Evolutionary conservation across 1,284 basidiomycete genomes (phyloP).

Genomic region (Apiotrichum domesticum): DNA sequence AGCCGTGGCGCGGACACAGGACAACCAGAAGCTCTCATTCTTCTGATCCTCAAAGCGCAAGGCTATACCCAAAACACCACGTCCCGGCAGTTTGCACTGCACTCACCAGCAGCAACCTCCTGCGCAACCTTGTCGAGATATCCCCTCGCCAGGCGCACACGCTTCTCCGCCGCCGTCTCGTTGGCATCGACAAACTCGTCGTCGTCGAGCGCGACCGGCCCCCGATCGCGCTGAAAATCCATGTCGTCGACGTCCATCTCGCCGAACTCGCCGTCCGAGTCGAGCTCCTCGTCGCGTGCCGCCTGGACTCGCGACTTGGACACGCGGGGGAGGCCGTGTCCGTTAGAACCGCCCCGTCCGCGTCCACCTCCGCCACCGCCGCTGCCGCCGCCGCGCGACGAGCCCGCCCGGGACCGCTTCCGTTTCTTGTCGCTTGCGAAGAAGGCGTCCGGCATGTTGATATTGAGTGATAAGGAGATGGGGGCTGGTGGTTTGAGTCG

Average conservation of each 20-base stretch:
- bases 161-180: conserved; percentile 91
- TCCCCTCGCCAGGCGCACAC: conserved; percentile 79
- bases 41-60: no score
- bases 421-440: conserved; percentile 63
- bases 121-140: conserved; percentile 77
- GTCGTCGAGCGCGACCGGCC: conserved; percentile 57
- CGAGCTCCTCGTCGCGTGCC: conserved; percentile 62
- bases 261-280: conserved; percentile 49
- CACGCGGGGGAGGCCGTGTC: conserved; percentile 4
- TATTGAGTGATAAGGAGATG: neutral
- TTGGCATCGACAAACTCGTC: conserved; percentile 60
- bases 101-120: conserved; percentile 61
- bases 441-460: conserved; percentile 70
- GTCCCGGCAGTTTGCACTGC: no score
- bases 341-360: conserved; percentile 5
- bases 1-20: no score
- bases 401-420: conserved; percentile 54
- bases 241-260: conserved; percentile 59
- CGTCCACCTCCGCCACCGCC: conserved; percentile 5
- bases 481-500: no score
- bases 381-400: conserved; percentile 18
- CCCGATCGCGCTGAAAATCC: conserved; percentile 56
- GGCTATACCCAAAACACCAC: no score
- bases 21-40: no score
- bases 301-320: conserved; percentile 6